Evolutionary conservation across 768 basidiomycete genomes (phyloP).

Genomic region (Kwoniella heveanensis): DNA sequence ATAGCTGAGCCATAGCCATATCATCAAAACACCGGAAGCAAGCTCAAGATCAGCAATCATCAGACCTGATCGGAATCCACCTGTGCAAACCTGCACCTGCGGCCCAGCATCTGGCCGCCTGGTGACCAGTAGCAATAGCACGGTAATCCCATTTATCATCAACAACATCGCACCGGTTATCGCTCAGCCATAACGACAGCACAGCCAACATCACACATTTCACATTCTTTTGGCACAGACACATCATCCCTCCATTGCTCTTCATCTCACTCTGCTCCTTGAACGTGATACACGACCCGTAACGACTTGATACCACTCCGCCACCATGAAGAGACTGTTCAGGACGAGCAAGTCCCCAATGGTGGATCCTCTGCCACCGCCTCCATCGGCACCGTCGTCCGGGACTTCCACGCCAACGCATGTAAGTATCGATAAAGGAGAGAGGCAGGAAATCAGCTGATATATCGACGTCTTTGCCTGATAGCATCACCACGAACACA

Average conservation of each 20-base stretch:
- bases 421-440: neutral
- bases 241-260: neutral
- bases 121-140: too few relatives aligned
- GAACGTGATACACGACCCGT: too few relatives aligned
- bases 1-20: too few relatives aligned
- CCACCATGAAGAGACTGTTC: slow-evolving; percentile 46
- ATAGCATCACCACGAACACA: slow-evolving; percentile 24
- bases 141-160: too few relatives aligned
- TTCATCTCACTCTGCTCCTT: neutral
- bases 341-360: slow-evolving; percentile 37
- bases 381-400: slow-evolving; percentile 21
- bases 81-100: too few relatives aligned
- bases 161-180: neutral
- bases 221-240: neutral
- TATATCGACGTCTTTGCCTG: neutral
- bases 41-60: too few relatives aligned
- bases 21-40: neutral
- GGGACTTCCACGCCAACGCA: slow-evolving; percentile 19
- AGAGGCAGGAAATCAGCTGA: neutral
- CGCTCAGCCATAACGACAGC: neutral
- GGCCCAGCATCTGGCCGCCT: too few relatives aligned
- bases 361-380: slow-evolving; percentile 43
- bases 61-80: too few relatives aligned
- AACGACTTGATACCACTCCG: neutral
- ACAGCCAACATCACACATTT: neutral